Evolutionary conservation across 2,329 filamentous ascomycete genomes (phyloP).

Genomic region (Neonectria magnoliae): DNA sequence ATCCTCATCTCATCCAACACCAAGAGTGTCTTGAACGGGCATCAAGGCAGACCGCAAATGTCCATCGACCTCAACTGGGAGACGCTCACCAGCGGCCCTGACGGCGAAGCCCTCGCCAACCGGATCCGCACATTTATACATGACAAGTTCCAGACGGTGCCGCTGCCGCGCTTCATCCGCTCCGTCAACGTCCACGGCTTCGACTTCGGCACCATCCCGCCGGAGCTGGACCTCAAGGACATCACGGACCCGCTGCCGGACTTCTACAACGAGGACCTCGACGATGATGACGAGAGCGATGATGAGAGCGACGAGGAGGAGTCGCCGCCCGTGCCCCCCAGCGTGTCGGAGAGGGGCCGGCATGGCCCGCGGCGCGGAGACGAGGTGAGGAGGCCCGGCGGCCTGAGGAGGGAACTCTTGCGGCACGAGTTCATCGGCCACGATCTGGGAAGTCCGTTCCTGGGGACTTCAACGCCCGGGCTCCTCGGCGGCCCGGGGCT

Average conservation of each 20-base stretch:
- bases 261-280: slow-evolving; percentile 88
- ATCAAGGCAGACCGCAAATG: slow-evolving; percentile 63
- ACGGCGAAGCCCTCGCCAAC: slow-evolving; percentile 85
- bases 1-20: slow-evolving; percentile 24
- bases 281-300: slow-evolving; percentile 57
- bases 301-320: slow-evolving; percentile 50
- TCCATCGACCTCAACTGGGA: slow-evolving; percentile 99
- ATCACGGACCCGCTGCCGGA: slow-evolving; percentile 95
- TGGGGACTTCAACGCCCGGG: slow-evolving; percentile 69
- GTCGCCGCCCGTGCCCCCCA: slow-evolving; percentile 30
- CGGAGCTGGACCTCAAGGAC: slow-evolving; percentile 92
- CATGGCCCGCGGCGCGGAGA: slow-evolving; percentile 9
- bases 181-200: slow-evolving; percentile 95
- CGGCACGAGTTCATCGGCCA: slow-evolving; percentile 45
- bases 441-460: slow-evolving; percentile 66
- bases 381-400: slow-evolving; percentile 39
- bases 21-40: neutral
- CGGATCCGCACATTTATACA: slow-evolving; percentile 93
- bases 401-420: slow-evolving; percentile 46
- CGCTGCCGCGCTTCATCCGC: slow-evolving; percentile 94
- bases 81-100: slow-evolving; percentile 86
- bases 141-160: slow-evolving; percentile 91
- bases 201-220: slow-evolving; percentile 85
- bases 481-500: slow-evolving; percentile 79
- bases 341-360: slow-evolving; percentile 29